phyloP scores from a whole-genome alignment of 345 rosid genomes.

The Salix purpurea region DNA sequence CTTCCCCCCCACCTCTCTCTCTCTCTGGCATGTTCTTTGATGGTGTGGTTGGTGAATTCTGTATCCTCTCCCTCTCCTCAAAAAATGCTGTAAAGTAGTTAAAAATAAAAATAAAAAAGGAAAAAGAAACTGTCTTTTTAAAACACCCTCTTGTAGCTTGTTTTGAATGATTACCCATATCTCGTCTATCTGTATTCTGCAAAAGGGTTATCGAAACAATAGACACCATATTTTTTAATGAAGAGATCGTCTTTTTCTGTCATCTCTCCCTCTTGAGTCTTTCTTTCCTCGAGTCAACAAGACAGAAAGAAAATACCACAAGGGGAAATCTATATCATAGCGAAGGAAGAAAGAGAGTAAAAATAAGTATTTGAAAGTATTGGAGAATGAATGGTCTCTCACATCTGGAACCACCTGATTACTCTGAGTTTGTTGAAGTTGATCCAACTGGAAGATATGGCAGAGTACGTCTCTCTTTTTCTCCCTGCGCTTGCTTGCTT shows the following conservation, averaged over 20 bases:
- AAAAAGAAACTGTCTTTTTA: background rate
- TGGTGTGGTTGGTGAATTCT: constrained; percentile 26
- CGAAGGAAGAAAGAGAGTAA: background rate
- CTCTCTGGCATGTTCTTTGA: constrained; percentile 22
- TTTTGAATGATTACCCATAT: background rate
- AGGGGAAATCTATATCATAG: constrained; percentile 10
- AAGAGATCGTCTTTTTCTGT: background rate
- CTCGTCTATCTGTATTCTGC: background rate
- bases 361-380: background rate
- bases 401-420: constrained; percentile 40
- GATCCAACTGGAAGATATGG: constrained; percentile 99
- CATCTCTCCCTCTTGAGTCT: constrained; percentile 1
- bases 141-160: background rate
- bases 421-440: constrained; percentile 81
- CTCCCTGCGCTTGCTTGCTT: background rate
- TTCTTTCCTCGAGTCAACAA: background rate
- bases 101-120: background rate
- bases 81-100: constrained; percentile 11
- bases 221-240: background rate
- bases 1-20: background rate
- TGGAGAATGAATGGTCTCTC: constrained; percentile 60
- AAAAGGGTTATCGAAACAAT: background rate
- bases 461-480: constrained; percentile 45
- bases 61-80: background rate
- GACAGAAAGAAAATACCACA: background rate